Conservation (phyloP, 1,284 basidiomycete genomes). For the Wallemia ichthyophaga region DNA sequence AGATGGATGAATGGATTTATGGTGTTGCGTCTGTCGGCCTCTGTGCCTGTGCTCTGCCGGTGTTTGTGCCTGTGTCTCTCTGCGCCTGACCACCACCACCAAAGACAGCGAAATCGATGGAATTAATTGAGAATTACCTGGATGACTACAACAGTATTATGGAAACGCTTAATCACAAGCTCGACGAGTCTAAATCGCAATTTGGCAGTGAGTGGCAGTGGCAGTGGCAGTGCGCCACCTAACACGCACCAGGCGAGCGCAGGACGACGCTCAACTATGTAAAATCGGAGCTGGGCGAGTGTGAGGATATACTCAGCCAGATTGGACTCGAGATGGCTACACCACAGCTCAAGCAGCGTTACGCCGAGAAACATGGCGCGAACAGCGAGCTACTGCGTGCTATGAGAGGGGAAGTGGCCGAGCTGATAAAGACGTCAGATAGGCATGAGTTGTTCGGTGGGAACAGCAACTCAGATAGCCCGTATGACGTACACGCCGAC, state of each 20-base stretch:
- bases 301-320: not conserved
- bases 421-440: not conserved
- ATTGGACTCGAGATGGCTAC: not conserved
- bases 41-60: no score
- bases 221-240: not conserved
- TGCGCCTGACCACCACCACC: no score
- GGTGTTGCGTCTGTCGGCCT: no score
- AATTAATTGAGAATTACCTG: not conserved
- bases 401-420: not conserved
- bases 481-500: no score
- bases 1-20: no score
- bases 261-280: not conserved
- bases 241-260: not conserved
- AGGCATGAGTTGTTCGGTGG: not conserved
- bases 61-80: no score
- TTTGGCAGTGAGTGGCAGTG: not conserved
- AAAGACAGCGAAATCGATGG: no score
- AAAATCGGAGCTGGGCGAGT: not conserved
- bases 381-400: no score
- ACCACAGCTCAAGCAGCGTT: not conserved
- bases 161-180: not conserved
- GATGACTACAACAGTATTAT: not conserved
- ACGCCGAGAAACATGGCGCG: no score
- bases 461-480: not conserved
- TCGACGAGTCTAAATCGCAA: not conserved